phyloP scores from a whole-genome alignment of 2,329 filamentous ascomycete species.

The Pseudohalonectria lignicola region DNA sequence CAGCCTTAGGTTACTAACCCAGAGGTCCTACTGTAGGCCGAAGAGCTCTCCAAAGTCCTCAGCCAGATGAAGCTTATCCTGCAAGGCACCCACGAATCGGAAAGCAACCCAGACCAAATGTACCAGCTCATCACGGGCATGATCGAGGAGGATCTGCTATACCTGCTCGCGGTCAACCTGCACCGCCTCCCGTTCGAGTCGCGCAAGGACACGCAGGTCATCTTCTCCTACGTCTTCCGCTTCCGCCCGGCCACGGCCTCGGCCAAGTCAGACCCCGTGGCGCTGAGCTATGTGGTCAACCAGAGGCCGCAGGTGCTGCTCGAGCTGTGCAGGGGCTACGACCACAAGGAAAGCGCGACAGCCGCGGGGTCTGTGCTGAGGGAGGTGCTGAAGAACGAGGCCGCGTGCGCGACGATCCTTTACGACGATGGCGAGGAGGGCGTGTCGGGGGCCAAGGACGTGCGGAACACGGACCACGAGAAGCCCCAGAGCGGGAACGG shows the following conservation, averaged over 20 bases:
- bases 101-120: constrained; percentile 79
- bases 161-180: constrained; percentile 71
- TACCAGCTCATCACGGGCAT: constrained; percentile 75
- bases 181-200: constrained; percentile 88
- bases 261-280: constrained; percentile 64
- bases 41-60: constrained; percentile 79
- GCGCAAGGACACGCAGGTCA: constrained; percentile 88
- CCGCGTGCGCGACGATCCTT: constrained; percentile 79
- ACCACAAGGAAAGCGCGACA: constrained; percentile 82
- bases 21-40: constrained; percentile 62
- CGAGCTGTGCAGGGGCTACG: constrained; percentile 81
- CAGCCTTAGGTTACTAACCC: background rate
- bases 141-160: constrained; percentile 79
- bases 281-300: constrained; percentile 80
- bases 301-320: constrained; percentile 79
- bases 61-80: constrained; percentile 86
- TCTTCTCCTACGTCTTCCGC: constrained; percentile 89
- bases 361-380: constrained; percentile 82
- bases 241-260: constrained; percentile 65
- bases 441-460: constrained; percentile 62
- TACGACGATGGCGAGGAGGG: constrained; percentile 75
- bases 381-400: constrained; percentile 82
- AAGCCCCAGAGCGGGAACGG: constrained; percentile 67
- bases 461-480: constrained; percentile 68
- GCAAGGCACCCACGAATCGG: constrained; percentile 84